phyloP scores from a whole-genome alignment of 148 eudicot species.

The Rheum nobile region DNA sequence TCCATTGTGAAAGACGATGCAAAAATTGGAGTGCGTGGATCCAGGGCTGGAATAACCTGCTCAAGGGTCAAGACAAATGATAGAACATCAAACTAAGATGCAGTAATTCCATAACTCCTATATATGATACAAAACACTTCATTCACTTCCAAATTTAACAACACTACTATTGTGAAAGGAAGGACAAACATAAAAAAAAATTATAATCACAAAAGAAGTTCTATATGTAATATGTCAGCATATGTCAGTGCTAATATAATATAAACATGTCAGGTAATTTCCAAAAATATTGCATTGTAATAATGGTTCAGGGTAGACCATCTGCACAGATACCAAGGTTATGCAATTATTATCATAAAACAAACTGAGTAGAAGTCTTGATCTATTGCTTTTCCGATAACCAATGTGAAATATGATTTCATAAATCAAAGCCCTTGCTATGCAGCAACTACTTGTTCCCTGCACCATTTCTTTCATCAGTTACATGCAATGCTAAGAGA shows the following conservation, averaged over 20 bases:
- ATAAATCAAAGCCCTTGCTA: neutral
- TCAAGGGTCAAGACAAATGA: constrained; percentile 13
- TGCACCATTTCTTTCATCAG: neutral
- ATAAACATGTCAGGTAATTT: neutral
- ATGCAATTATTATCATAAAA: neutral
- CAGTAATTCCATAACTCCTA: neutral
- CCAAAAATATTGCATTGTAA: neutral
- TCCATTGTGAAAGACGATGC: constrained; percentile 98
- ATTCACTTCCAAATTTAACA: neutral
- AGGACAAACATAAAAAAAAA: neutral
- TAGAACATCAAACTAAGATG: neutral
- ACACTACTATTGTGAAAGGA: neutral
- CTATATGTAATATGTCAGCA: neutral
- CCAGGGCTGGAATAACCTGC: constrained; percentile 94
- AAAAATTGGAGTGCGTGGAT: constrained; percentile 80
- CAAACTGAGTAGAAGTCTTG: neutral
- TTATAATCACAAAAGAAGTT: neutral
- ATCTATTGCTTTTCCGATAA: neutral
- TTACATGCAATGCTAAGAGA: neutral
- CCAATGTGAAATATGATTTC: neutral
- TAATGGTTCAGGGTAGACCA: neutral
- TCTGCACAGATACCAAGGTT: neutral
- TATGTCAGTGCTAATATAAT: neutral
- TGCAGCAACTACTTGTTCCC: neutral
- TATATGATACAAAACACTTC: neutral